Conservation (phyloP, 768 basidiomycete genomes). For the Coprinopsis strossmayeri region DNA sequence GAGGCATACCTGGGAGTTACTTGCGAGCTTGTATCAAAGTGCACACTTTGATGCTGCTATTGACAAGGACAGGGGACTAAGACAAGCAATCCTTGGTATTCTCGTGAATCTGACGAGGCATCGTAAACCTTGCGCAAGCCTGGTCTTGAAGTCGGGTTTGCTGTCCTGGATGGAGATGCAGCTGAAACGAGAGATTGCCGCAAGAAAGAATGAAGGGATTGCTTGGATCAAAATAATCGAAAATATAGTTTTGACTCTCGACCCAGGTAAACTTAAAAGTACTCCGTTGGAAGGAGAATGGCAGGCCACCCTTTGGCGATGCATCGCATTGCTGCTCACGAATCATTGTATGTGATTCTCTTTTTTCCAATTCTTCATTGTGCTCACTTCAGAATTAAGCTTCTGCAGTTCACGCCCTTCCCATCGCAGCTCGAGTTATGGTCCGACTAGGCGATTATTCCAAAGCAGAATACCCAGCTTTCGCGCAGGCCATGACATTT, state of each 20-base stretch:
- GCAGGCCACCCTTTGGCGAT: conserved; percentile 48
- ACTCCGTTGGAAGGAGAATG: conserved; percentile 51
- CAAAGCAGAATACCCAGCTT: not conserved
- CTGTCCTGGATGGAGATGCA: conserved; percentile 84
- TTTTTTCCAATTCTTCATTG: conserved; percentile 1
- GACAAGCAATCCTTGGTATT: conserved; percentile 35
- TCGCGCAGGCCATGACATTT: not conserved
- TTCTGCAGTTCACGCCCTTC: not conserved
- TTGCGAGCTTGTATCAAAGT: conserved; percentile 77
- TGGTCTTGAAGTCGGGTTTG: conserved; percentile 66
- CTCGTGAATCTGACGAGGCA: conserved; percentile 72
- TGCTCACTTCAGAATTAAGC: not conserved
- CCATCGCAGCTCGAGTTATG: not conserved
- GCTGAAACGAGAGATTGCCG: conserved; percentile 26
- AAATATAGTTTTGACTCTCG: conserved; percentile 49
- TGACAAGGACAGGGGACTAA: not conserved
- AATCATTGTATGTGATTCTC: conserved; percentile 20
- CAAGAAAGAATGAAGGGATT: conserved; percentile 30
- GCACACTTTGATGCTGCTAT: conserved; percentile 51
- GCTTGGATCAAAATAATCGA: conserved; percentile 64
- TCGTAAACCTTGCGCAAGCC: conserved; percentile 57
- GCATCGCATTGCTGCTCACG: conserved; percentile 35
- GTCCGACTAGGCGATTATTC: not conserved
- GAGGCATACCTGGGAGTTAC: conserved; percentile 82
- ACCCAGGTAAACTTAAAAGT: conserved; percentile 43